Evolutionary conservation across 2,329 filamentous ascomycete genomes (phyloP).

Genomic region (Colletotrichum sp.): DNA sequence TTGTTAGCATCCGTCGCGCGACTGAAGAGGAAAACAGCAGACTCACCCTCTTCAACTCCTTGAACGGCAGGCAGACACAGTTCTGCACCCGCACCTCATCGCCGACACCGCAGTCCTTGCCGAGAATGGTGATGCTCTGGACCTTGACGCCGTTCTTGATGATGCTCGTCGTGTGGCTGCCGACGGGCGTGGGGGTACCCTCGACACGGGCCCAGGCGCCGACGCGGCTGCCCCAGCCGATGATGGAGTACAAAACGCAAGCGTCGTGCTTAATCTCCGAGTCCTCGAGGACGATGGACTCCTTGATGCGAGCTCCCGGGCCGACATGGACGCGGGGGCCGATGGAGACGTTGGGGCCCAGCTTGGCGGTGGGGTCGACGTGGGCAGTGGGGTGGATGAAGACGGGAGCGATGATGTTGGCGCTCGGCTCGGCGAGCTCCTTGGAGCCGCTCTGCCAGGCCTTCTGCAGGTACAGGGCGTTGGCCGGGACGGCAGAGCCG

Average conservation of each 20-base stretch:
- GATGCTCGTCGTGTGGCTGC: conserved; percentile 90
- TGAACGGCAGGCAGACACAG: conserved; percentile 95
- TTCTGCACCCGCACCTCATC: conserved; percentile 97
- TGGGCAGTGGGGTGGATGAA: conserved; percentile 93
- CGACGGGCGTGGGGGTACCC: conserved; percentile 86
- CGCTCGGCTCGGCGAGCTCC: conserved; percentile 82
- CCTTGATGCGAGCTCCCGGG: conserved; percentile 89
- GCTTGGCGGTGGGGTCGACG: conserved; percentile 93
- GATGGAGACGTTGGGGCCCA: conserved; percentile 95
- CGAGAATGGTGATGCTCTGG: conserved; percentile 95
- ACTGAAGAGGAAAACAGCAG: not conserved
- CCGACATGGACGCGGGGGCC: conserved; percentile 87
- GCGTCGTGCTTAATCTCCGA: conserved; percentile 96
- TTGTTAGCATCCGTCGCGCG: conserved; percentile 27
- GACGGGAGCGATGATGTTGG: conserved; percentile 88
- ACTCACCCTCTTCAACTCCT: conserved; percentile 94
- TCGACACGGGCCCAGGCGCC: conserved; percentile 99
- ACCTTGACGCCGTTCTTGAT: conserved; percentile 99
- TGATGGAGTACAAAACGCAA: conserved; percentile 93
- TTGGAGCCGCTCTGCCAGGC: conserved; percentile 82
- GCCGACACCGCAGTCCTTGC: conserved; percentile 92
- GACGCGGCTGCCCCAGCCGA: conserved; percentile 94
- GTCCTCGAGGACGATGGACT: conserved; percentile 94
- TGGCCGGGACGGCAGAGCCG: conserved; percentile 94
- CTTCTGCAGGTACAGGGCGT: conserved; percentile 94